Percentiles rank a stretch among this genome's conserved stretches.
Conservation (phyloP, 495 filamentous ascomycete genomes). For the Chaetomium fimeti region DNA sequence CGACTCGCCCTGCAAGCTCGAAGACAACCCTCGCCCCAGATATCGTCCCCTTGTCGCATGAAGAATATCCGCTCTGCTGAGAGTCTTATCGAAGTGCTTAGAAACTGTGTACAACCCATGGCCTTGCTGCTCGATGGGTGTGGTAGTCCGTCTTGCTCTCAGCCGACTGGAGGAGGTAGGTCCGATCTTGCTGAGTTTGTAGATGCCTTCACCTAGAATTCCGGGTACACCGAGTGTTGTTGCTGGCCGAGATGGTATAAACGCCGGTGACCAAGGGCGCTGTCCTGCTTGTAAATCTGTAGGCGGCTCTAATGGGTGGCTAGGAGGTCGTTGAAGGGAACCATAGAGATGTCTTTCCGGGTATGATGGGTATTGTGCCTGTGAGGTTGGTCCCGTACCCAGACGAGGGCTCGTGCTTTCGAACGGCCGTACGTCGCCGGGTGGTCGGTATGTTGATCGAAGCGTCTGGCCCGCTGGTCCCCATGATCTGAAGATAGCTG, state of each 20-base stretch:
- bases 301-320: conserved; percentile 19
- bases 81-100: conserved; percentile 24
- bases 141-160: conserved; percentile 15
- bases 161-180: conserved; percentile 15
- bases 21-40: not conserved
- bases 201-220: conserved; percentile 31
- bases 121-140: conserved; percentile 9
- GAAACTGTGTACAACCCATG: conserved; percentile 18
- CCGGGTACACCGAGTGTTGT: conserved; percentile 27
- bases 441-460: not conserved
- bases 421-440: not conserved
- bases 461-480: not conserved
- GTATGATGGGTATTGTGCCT: conserved; percentile 2
- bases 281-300: not conserved
- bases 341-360: not conserved
- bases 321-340: conserved; percentile 15
- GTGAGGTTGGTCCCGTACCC: not conserved
- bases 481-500: not conserved
- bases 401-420: conserved; percentile 12
- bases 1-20: not conserved
- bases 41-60: not conserved
- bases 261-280: conserved; percentile 20
- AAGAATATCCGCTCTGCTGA: conserved; percentile 17
- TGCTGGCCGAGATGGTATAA: conserved; percentile 20
- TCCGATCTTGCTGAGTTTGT: conserved; percentile 33